These are phyloP conservation scores for Lichtheimia ramosa DNA, from an alignment of 371 early-diverging fungal genomes.

Conservation along the genomic window DNA sequence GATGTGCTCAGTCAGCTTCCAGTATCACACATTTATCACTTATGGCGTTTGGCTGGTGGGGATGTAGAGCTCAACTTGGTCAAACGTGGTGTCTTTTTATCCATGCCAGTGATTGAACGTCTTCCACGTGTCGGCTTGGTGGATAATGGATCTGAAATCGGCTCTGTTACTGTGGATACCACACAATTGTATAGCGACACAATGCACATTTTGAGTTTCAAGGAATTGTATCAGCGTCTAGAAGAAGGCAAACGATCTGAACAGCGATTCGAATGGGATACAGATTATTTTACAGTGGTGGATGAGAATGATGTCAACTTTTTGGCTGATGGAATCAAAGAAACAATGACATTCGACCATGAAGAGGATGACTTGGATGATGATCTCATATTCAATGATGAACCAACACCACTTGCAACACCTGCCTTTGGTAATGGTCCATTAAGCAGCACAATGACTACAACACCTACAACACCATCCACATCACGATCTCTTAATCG, in stretches of 20 bases:
- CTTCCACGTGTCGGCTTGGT: slow-evolving; percentile 53
- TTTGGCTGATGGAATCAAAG: slow-evolving; percentile 29
- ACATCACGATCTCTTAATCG: slow-evolving; percentile 23
- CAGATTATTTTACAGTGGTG: slow-evolving; percentile 61
- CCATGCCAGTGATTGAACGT: slow-evolving; percentile 62
- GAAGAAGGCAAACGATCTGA: slow-evolving; percentile 24
- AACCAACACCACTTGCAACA: slow-evolving; percentile 3
- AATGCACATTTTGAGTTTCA: slow-evolving; percentile 48
- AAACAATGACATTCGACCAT: slow-evolving; percentile 11
- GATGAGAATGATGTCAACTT: slow-evolving; percentile 70
- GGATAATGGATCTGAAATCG: slow-evolving; percentile 46
- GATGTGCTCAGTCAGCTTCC: slow-evolving; percentile 20
- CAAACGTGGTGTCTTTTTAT: slow-evolving; percentile 53
- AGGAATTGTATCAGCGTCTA: slow-evolving; percentile 55
- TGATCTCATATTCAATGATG: slow-evolving; percentile 34
- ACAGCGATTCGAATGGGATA: slow-evolving; percentile 59
- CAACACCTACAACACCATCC: slow-evolving; percentile 34
- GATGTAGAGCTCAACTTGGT: slow-evolving; percentile 63
- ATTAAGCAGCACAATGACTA: slow-evolving; percentile 7
- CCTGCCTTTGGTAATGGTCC: slow-evolving; percentile 7
- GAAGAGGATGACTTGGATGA: slow-evolving; percentile 22
- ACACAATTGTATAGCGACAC: slow-evolving; percentile 60
- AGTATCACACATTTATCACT: slow-evolving; percentile 54
- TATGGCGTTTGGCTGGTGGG: slow-evolving; percentile 70
- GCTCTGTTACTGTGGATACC: slow-evolving; percentile 35